phyloP scores from a whole-genome alignment of 805 yeast genomes.

The Candida glaebosa region DNA sequence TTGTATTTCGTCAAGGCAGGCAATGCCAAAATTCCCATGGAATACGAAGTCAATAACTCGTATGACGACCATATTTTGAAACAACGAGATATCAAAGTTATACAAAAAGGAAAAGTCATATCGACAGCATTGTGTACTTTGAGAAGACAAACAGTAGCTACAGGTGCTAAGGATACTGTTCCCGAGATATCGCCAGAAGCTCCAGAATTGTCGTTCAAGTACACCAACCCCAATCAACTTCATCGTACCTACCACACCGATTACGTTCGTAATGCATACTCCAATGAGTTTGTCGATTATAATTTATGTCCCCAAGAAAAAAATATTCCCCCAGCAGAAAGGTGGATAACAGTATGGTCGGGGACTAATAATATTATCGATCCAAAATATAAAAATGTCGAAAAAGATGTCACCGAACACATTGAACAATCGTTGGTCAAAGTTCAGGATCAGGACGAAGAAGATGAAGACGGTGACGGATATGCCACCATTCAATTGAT shows the following conservation, averaged over 20 bases:
- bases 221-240: slow-evolving; percentile 23
- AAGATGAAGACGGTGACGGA: slow-evolving; percentile 3
- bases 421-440: neutral
- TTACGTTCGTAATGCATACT: slow-evolving; percentile 34
- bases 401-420: slow-evolving; percentile 9
- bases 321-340: slow-evolving; percentile 24
- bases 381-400: slow-evolving; percentile 9
- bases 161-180: slow-evolving; percentile 5
- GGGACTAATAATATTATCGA: slow-evolving; percentile 21
- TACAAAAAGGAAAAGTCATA: slow-evolving; percentile 49
- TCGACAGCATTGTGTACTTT: slow-evolving; percentile 52
- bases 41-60: slow-evolving; percentile 51
- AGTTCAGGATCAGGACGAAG: slow-evolving; percentile 2
- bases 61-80: slow-evolving; percentile 51
- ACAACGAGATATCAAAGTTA: slow-evolving; percentile 51
- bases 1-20: slow-evolving; percentile 61
- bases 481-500: neutral
- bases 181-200: slow-evolving; percentile 13
- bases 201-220: slow-evolving; percentile 19
- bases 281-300: slow-evolving; percentile 33
- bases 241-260: slow-evolving; percentile 32
- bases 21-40: slow-evolving; percentile 39
- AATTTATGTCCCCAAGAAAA: slow-evolving; percentile 34
- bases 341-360: slow-evolving; percentile 41
- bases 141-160: slow-evolving; percentile 9